Evolutionary conservation across 202 grass and related monocot species (phyloP).

Genomic region (Brachypodium distachyon): DNA sequence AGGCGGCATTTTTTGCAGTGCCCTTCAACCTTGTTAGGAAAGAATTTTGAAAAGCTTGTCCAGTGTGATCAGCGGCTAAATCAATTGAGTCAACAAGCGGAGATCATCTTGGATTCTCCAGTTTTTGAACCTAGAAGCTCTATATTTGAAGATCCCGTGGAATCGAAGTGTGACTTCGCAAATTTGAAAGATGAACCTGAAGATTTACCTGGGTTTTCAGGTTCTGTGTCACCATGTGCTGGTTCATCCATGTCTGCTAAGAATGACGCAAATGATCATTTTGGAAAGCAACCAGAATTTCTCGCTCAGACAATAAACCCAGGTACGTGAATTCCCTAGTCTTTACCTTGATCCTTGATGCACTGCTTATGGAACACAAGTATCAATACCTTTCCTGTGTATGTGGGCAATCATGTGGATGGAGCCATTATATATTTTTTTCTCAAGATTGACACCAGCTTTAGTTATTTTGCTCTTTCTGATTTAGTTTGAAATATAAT

Average conservation of each 20-base stretch:
- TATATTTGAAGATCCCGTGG: constrained; percentile 72
- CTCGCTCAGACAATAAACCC: constrained; percentile 34
- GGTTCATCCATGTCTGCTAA: constrained; percentile 61
- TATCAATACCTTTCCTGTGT: not conserved
- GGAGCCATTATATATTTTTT: not conserved
- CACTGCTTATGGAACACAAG: not conserved
- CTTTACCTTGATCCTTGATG: not conserved
- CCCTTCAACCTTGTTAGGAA: constrained; percentile 58
- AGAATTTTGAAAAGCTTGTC: constrained; percentile 94
- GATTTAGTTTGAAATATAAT: not conserved
- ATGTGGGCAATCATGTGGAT: not conserved
- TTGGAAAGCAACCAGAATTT: constrained; percentile 49
- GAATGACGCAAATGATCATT: constrained; percentile 46
- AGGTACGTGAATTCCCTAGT: constrained; percentile 50
- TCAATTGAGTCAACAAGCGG: constrained; percentile 68
- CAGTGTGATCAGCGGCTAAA: constrained; percentile 72
- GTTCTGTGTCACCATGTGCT: constrained; percentile 51
- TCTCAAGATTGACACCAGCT: not conserved
- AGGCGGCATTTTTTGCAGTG: constrained; percentile 89
- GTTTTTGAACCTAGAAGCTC: constrained; percentile 78
- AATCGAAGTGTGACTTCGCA: constrained; percentile 50
- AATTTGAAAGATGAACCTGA: constrained; percentile 55
- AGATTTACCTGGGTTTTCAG: constrained; percentile 58
- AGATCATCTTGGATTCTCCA: constrained; percentile 54
- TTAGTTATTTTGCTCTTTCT: not conserved